Conservation (phyloP, 2,329 filamentous ascomycete species). For the Arthrinium puccinioides region DNA sequence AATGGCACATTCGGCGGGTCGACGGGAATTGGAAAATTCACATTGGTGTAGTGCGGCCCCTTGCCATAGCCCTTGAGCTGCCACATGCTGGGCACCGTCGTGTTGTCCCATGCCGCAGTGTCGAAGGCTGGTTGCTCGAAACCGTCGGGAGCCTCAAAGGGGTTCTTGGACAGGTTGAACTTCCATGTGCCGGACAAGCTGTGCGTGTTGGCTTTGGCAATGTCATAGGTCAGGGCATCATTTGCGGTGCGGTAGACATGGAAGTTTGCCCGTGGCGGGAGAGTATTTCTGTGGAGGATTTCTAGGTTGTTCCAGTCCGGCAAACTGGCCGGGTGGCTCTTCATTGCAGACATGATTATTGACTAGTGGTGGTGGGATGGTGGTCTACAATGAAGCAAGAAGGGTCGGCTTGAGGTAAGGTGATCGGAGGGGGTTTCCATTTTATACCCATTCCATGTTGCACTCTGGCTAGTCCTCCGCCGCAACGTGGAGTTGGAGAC, state of each 20-base stretch:
- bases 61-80: conserved; percentile 60
- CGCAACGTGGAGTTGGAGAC: too few relatives aligned
- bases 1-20: conserved; percentile 50
- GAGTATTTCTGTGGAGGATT: conserved; percentile 48
- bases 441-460: too few relatives aligned
- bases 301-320: conserved; percentile 56
- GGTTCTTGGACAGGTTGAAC: conserved; percentile 33
- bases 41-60: conserved; percentile 63
- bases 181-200: conserved; percentile 42
- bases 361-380: too few relatives aligned
- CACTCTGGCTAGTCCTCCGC: too few relatives aligned
- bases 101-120: conserved; percentile 36
- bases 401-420: too few relatives aligned
- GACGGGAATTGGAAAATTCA: conserved; percentile 59
- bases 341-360: conserved; percentile 9
- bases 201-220: conserved; percentile 24
- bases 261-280: conserved; percentile 49
- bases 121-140: conserved; percentile 22
- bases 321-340: conserved; percentile 10
- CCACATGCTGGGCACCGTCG: conserved; percentile 63
- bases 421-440: too few relatives aligned
- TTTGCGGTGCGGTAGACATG: conserved; percentile 39
- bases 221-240: conserved; percentile 38
- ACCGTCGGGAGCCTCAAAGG: conserved; percentile 27
- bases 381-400: too few relatives aligned